These are phyloP conservation scores for Penicillium sp. DNA, from an alignment of 2,329 filamentous ascomycete genomes.

Conservation along the genomic window DNA sequence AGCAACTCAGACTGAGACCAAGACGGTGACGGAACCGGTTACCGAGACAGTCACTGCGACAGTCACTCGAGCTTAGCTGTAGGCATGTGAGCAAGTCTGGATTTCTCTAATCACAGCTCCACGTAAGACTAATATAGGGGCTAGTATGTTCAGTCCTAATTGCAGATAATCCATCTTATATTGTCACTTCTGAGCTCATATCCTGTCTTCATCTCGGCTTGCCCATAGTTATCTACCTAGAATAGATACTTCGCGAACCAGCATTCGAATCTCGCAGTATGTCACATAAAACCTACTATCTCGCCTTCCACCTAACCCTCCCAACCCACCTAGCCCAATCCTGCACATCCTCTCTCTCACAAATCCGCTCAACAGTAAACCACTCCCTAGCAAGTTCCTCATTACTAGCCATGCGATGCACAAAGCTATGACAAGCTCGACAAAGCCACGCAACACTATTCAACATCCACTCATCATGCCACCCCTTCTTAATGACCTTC, in stretches of 20 bases:
- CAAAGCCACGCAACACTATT: conserved; percentile 84
- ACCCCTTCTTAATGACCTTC: conserved; percentile 71
- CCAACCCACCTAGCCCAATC: conserved; percentile 70
- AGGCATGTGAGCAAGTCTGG: neutral
- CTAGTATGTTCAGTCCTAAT: neutral
- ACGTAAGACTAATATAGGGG: neutral
- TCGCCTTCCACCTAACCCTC: conserved; percentile 68
- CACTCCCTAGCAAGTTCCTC: conserved; percentile 72
- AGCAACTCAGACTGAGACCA: conserved; percentile 8
- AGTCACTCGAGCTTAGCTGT: neutral
- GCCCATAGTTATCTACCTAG: neutral
- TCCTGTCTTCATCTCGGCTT: neutral
- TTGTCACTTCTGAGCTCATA: neutral
- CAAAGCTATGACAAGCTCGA: conserved; percentile 76
- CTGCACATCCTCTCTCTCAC: conserved; percentile 67
- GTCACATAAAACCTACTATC: conserved; percentile 28
- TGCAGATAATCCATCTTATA: neutral
- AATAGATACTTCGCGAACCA: neutral
- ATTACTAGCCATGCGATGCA: conserved; percentile 70
- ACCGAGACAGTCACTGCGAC: conserved; percentile 8
- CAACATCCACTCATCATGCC: conserved; percentile 71
- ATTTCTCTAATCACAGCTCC: neutral
- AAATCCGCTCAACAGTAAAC: conserved; percentile 68
- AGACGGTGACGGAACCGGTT: conserved; percentile 19
- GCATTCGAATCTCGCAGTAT: no score